Evolutionary conservation across 1,284 basidiomycete genomes (phyloP).

Genomic region (Omphalotus olearius): DNA sequence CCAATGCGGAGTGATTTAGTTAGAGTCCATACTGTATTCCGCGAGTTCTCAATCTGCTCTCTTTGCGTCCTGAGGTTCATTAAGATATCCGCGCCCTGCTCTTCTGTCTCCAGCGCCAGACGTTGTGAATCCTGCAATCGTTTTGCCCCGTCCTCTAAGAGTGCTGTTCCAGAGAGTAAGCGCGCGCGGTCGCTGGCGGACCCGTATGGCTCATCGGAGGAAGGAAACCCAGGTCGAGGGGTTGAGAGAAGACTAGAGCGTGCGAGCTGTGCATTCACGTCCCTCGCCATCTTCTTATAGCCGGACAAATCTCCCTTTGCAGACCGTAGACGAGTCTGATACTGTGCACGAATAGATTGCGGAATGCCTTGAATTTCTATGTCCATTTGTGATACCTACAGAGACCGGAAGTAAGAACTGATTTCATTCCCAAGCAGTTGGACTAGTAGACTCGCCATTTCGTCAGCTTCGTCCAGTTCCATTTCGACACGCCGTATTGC

Average conservation of each 20-base stretch:
- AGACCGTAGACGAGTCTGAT: slow-evolving; percentile 67
- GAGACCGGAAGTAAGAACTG: not conserved
- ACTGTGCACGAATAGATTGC: slow-evolving; percentile 72
- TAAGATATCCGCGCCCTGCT: slow-evolving; percentile 91
- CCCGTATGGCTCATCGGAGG: slow-evolving; percentile 80
- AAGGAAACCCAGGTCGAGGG: slow-evolving; percentile 38
- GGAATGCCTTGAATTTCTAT: slow-evolving; percentile 98
- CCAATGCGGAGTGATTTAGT: not conserved
- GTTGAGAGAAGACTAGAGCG: slow-evolving; percentile 58
- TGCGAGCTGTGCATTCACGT: slow-evolving; percentile 52
- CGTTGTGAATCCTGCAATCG: slow-evolving; percentile 89
- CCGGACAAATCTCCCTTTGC: slow-evolving; percentile 71
- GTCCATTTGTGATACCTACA: slow-evolving; percentile 96
- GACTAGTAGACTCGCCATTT: slow-evolving; percentile 66
- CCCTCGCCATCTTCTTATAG: slow-evolving; percentile 77
- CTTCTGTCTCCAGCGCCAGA: slow-evolving; percentile 94
- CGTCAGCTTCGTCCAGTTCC: slow-evolving; percentile 97
- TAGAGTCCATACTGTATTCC: slow-evolving; percentile 69
- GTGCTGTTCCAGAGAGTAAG: slow-evolving; percentile 68
- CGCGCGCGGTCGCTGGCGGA: slow-evolving; percentile 67
- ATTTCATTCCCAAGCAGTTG: not conserved
- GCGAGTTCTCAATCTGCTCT: slow-evolving; percentile 93
- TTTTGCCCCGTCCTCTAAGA: slow-evolving; percentile 75
- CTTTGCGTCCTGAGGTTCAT: slow-evolving; percentile 83
- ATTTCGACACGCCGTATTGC: slow-evolving; percentile 85